Conservation (phyloP, 2,329 filamentous ascomycete species). For the Xylaria arbuscula region DNA sequence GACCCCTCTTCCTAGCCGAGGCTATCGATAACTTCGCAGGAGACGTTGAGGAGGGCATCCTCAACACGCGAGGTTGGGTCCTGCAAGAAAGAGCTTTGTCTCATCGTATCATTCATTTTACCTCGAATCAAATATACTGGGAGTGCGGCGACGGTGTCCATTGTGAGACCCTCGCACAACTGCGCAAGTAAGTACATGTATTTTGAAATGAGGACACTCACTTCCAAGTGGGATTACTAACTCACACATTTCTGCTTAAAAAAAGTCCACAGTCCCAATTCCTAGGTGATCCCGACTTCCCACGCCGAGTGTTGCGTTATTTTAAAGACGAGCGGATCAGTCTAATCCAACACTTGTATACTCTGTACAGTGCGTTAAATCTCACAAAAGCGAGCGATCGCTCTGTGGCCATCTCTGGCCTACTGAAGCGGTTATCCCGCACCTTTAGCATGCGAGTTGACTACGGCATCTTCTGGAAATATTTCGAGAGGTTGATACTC, state of each 20-base stretch:
- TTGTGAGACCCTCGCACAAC: conserved; percentile 14
- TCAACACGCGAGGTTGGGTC: conserved; percentile 13
- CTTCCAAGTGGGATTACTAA: background rate
- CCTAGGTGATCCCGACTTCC: conserved; percentile 17
- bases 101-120: conserved; percentile 14
- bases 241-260: background rate
- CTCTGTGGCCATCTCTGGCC: background rate
- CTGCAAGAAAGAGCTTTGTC: conserved; percentile 17
- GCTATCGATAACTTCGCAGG: conserved; percentile 7
- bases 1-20: background rate
- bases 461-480: conserved; percentile 13
- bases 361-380: background rate
- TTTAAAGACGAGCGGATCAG: conserved; percentile 17
- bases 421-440: background rate
- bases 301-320: background rate
- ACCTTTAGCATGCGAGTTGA: conserved; percentile 1
- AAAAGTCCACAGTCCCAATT: conserved; percentile 9
- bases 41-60: background rate
- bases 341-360: conserved; percentile 10
- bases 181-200: conserved; percentile 15
- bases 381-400: background rate
- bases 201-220: background rate
- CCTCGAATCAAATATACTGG: conserved; percentile 16
- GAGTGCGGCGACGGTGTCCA: conserved; percentile 12
- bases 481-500: conserved; percentile 7